Evolutionary conservation across 2,329 filamentous ascomycete genomes (phyloP).

Genomic region (Bertia moriformis): DNA sequence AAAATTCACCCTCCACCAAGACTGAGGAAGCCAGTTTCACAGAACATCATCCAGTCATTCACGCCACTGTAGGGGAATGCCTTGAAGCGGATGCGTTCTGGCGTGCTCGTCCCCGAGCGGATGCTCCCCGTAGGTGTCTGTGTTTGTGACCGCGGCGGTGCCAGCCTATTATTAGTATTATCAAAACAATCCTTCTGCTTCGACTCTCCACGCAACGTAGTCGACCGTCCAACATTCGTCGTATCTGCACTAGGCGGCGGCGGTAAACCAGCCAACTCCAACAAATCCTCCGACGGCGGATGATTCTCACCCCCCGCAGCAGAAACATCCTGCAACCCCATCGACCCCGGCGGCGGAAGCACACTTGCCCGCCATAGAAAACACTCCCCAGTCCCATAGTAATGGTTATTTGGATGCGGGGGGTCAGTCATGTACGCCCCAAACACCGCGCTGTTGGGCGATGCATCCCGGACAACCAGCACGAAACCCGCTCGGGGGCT

Average conservation of each 20-base stretch:
- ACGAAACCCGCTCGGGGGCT: conserved; percentile 51
- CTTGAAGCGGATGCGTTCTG: conserved; percentile 59
- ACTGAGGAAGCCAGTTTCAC: conserved; percentile 51
- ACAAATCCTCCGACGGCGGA: background rate
- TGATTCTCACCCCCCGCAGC: background rate
- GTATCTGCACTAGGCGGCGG: conserved; percentile 53
- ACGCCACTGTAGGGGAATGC: conserved; percentile 63
- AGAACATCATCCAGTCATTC: conserved; percentile 64
- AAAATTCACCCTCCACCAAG: conserved; percentile 36
- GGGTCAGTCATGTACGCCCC: conserved; percentile 60
- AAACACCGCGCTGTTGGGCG: conserved; percentile 28
- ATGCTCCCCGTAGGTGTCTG: conserved; percentile 7
- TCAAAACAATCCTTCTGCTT: conserved; percentile 2
- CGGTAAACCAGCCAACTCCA: conserved; percentile 22
- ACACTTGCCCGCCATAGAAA: conserved; percentile 59
- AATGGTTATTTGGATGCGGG: conserved; percentile 47
- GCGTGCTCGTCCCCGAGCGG: conserved; percentile 25
- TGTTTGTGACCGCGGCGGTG: conserved; percentile 5
- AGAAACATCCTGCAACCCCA: background rate
- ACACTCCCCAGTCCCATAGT: conserved; percentile 63
- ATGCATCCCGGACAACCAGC: conserved; percentile 32
- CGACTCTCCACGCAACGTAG: conserved; percentile 26
- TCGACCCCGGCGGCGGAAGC: conserved; percentile 22
- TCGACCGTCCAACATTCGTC: conserved; percentile 43
- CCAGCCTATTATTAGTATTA: background rate